Base-by-base conservation (phyloP, 164 flowering plant species). In the Echeveria elegans region DNA sequence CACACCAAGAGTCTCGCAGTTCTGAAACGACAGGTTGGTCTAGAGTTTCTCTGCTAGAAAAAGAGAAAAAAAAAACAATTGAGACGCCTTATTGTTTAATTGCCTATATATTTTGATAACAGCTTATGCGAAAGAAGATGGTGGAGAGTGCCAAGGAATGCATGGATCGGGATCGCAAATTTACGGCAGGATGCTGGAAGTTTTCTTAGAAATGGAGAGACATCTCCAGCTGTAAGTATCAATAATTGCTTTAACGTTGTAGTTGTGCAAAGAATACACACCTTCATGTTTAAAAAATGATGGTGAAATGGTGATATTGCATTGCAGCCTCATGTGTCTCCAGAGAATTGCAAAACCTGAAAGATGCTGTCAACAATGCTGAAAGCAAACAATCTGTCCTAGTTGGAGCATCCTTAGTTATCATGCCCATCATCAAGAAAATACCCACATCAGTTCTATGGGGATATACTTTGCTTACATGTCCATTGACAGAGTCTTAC, bases 391-490 rank as follows among this genome's bases (percentile, higher is more conserved):
- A 89, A 65, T 85, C 96, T 14, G 6, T 84, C 32, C 80, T 89
- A 21, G 90, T 89, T 34, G 96, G 75, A 12, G 62, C 63, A 15
- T 63, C 83, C 16, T 30, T 87, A 2, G 67, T 58, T 43, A 83
- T 79, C 0, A 78, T 84, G 79, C 90, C 92, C 8, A 24, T 78
- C 12, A 82, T 87, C 60, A 82, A 69, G 74, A 59, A 28, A 73
- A 86, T 86, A 61, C 90, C 88, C 16, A 84, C 88, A 21, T 84
- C 86, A 43, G 86, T 84, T 68, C 79, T 84, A 31, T 84, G 88
- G 88, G 88, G 88, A n/a, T n/a, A 28, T 86, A 86, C 64, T 84
- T 86, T 66, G 96, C 92, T 16, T 89, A 82, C 76, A 87, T 89
- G 96, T 87, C 92, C 59, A 78, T 89, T 26, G 96, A 89, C 69